Base-by-base conservation (phyloP, 495 filamentous ascomycete species). In the Clavariopsis aquatica region DNA sequence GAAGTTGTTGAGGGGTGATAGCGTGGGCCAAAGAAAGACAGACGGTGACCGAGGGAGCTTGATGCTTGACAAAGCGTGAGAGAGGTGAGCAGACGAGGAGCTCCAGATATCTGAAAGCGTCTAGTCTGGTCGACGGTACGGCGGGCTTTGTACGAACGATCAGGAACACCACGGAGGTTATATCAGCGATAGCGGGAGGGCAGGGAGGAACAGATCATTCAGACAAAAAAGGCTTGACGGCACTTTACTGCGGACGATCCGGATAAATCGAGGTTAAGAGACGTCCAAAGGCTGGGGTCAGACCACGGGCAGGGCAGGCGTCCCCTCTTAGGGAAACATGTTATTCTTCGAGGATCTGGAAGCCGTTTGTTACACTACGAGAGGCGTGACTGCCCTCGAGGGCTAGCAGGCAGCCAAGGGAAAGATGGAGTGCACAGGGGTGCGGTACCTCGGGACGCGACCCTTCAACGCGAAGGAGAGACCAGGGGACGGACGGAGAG, bases 361-460 rank as follows among this genome's bases (percentile, higher is more conserved):
- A 57, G 65, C 65, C 59, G 69, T 60, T 64, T 67, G 69, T 71
- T 72, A 66, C 69, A 69, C 66, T 22, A 64, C 59, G 62, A 63
- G 62, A 72, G 59, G 69, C 69, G 69, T 68, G 69, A 71, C 64
- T 62, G 60, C 22, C 46, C 64, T 68, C 57, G 60, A 65, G 61
- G 58, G 62, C 64, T 68, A 58, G 60, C 61, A 71, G 64, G 56
- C 27, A 47, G 54, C 56, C 60, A 65, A 60, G 47, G 63, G 57
- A 61, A 47, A 61, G 60, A 68, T 71, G 55, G 49, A 67, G 27
- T 24, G 53, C 65, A 65, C 69, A 71, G 65, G 69, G 69, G 69
- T 71, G 61, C 69, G 69, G 69, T 71, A 71, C 69, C 69, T 71
- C 69, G 64, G 69, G 69, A 68, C 69, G 69, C 51, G 57, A 68